Evolutionary conservation across 306 rosid genomes (phyloP).

Genomic region (Glycine soja): DNA sequence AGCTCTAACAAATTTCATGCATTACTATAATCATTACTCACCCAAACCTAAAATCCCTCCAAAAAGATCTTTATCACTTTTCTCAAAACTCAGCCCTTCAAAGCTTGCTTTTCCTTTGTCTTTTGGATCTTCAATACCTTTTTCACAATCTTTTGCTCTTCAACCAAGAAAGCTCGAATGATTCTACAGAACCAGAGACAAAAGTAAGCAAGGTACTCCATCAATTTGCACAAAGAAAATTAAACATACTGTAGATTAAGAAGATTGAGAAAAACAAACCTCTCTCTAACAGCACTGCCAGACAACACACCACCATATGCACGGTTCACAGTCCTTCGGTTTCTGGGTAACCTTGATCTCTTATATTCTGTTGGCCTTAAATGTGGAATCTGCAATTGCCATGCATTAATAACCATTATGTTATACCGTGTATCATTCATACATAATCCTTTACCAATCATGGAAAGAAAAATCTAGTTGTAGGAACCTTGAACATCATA

Average conservation of each 20-base stretch:
- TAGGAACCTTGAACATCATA: neutral
- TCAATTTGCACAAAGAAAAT: neutral
- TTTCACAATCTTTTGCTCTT: constrained; percentile 74
- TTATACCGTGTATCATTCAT: neutral
- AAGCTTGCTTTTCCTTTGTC: constrained; percentile 61
- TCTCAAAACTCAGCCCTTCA: constrained; percentile 47
- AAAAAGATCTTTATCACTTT: constrained; percentile 17
- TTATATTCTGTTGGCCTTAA: constrained; percentile 69
- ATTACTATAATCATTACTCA: constrained; percentile 12
- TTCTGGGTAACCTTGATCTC: constrained; percentile 69
- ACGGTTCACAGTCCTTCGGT: constrained; percentile 69
- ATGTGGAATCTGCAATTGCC: constrained; percentile 65
- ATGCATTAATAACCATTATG: neutral
- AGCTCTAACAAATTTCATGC: constrained; percentile 25
- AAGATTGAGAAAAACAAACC: constrained; percentile 49
- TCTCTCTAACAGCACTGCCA: constrained; percentile 69
- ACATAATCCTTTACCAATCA: neutral
- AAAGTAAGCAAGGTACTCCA: neutral
- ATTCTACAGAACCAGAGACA: constrained; percentile 50
- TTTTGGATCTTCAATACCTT: constrained; percentile 75
- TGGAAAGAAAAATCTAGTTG: neutral
- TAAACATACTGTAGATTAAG: neutral
- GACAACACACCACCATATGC: constrained; percentile 73
- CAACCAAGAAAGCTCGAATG: constrained; percentile 67
- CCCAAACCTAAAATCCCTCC: constrained; percentile 46